phyloP scores from a whole-genome alignment of 495 filamentous ascomycete species.

The Collariella sp. region DNA sequence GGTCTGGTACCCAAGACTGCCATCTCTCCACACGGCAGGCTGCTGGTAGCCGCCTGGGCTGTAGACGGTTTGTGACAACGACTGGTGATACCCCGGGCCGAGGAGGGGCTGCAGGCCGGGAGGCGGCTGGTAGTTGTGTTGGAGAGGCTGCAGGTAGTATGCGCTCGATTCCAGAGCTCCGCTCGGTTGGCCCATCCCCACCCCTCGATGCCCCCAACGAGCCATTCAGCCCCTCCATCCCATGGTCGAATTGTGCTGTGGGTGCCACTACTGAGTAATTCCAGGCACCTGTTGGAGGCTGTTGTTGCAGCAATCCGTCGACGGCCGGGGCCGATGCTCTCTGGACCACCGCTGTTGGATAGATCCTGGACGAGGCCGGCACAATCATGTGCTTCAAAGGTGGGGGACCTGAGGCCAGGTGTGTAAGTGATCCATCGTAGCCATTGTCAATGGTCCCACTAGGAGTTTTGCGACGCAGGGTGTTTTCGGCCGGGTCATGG shows the following conservation, averaged over 20 bases:
- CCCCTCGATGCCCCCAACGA: constrained; percentile 9
- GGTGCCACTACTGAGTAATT: constrained; percentile 12
- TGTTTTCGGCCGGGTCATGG: constrained; percentile 54
- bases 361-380: constrained; percentile 37
- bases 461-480: constrained; percentile 85
- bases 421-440: constrained; percentile 79
- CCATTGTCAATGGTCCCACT: constrained; percentile 87
- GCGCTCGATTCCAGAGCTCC: constrained; percentile 5
- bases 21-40: constrained; percentile 66
- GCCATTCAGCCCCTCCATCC: constrained; percentile 8
- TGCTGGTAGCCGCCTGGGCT: constrained; percentile 65
- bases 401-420: constrained; percentile 67
- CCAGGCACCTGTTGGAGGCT: constrained; percentile 16
- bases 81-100: constrained; percentile 62
- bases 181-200: constrained; percentile 12
- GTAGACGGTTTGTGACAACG: constrained; percentile 61
- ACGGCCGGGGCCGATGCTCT: constrained; percentile 7
- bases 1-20: constrained; percentile 36
- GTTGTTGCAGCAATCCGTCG: constrained; percentile 9
- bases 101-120: constrained; percentile 58
- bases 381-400: constrained; percentile 85
- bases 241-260: constrained; percentile 4
- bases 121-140: constrained; percentile 33
- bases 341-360: constrained; percentile 25
- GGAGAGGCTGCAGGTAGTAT: constrained; percentile 21